Evolutionary conservation across 2,329 filamentous ascomycete species (phyloP).

Genomic region (Fusarium burgessii): DNA sequence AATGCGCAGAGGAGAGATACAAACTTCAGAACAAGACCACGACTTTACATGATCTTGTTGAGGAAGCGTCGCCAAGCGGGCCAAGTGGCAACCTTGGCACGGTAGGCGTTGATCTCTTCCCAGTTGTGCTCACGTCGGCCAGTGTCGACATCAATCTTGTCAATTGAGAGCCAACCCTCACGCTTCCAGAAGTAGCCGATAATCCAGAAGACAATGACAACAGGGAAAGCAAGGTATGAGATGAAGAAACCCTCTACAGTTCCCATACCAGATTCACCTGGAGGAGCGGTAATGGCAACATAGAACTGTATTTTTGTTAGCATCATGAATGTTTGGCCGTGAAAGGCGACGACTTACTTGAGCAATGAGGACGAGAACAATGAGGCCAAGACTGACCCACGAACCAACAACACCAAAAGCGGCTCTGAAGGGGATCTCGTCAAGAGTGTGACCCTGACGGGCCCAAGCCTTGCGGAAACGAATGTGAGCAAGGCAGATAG

Average conservation of each 20-base stretch:
- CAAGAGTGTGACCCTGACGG: constrained; percentile 68
- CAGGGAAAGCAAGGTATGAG: constrained; percentile 65
- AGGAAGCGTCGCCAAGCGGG: constrained; percentile 62
- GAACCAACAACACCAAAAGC: constrained; percentile 72
- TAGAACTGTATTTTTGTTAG: constrained; percentile 57
- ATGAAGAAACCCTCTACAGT: constrained; percentile 67
- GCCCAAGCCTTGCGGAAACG: constrained; percentile 73
- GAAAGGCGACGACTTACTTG: constrained; percentile 55
- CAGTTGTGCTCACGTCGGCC: constrained; percentile 75
- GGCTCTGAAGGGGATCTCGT: constrained; percentile 75
- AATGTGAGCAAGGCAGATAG: constrained; percentile 72
- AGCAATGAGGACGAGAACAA: constrained; percentile 66
- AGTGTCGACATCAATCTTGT: constrained; percentile 75
- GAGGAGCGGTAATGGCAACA: constrained; percentile 58
- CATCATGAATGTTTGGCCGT: neutral
- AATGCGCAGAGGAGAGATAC: neutral
- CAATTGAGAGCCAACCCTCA: constrained; percentile 66
- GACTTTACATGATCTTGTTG: constrained; percentile 54
- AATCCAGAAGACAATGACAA: constrained; percentile 68
- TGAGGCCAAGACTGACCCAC: constrained; percentile 70
- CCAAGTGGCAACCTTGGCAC: constrained; percentile 61
- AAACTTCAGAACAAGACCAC: neutral
- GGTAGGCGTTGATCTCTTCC: constrained; percentile 70
- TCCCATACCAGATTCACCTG: constrained; percentile 50
- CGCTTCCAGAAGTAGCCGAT: constrained; percentile 75